Evolutionary conservation across 129 eudicot genomes (phyloP), one percentile per base, ranked within the genome.

Genomic region (Calendula officinalis): DNA sequence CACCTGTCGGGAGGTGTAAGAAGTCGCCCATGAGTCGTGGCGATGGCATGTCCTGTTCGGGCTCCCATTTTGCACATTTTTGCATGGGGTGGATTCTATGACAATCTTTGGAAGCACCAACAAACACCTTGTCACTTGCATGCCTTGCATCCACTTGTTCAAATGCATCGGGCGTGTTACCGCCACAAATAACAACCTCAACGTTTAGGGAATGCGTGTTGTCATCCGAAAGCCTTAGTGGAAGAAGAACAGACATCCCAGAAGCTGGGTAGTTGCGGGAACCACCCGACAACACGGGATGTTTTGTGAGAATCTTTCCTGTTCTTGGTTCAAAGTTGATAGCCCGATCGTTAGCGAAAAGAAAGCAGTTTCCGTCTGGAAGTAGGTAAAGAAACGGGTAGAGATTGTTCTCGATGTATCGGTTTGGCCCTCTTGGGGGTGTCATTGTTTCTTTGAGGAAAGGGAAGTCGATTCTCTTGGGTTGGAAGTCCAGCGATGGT

Each of bases 261-360:
- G 96, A 88, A 7, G 92, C 74, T 3, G 91, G 96, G 77, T 88
- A 88, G 88, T 82, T 88, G 0, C 96, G 87, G 5, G 88, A 11
- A 3, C 95, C 95, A 0, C 89, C 91, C 2, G 62, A 69, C 9
- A 84, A n/a, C 16, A 51, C 45, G 0, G 96, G 86, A 67, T 78
- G 79, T 1, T 51, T 15, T 8, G 50, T 35, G 16, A 74, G 50
- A 6, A 74, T 62, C 33, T 42, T 17, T 5, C 86, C 84, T 13
- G 76, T 56, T 1, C 5, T 0, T 0, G 82, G 81, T 17, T 80
- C 45, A 12, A 84, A 49, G 42, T 73, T 59, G 48, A 81, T 43
- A 43, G 89, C 51, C 12, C 73, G 74, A 71, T 66, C 56, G 48
- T 84, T 88, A 15, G 91, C 89, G 38, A 88, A 84, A 35, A 88